Base-by-base conservation (phyloP, 805 yeast species). In the Debaryomyces maramus region DNA sequence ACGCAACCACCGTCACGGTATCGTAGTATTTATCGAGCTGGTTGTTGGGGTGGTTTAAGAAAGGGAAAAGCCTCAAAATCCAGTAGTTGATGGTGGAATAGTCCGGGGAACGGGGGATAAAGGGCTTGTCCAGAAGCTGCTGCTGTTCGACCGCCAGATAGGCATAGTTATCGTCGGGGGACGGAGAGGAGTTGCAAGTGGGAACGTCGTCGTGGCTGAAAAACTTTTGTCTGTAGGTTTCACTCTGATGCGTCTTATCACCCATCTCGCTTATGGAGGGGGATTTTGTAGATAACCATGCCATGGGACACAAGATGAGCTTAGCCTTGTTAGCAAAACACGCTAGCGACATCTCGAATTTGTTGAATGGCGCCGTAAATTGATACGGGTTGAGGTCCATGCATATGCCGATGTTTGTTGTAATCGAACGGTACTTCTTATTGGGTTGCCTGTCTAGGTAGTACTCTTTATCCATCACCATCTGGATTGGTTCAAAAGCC, bases 311-410 rank as follows among this genome's bases (percentile, higher is more conserved):
- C 10, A 90, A 55, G 0, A 87, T 69, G 40, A 90, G 61, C 23
- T 77, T 70, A 0, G 78, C 77, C 8, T 67, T 52, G 32, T 79
- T 71, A 0, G 60, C 50, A 15, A 65, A 55, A 43, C 85, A 80
- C 38, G 70, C 69, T 20, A 61, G 57, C 0, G 90, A 73, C 60
- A 85, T 87, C 59, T 90, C 97, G 55, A 76, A 88, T 18, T 68
- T 72, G 26, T 73, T 68, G 61, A 88, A 89, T 1, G 95, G 89
- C 1, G 96, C 88, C 46, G 77, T 69, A 58, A 90, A 90, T 56
- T 85, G 73, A 58, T 86, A 85, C 0, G 97, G 96, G 57, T 87
- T 89, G 45, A 90, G 60, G 63, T 90, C 98, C 97, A 90, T 90
- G 58, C 98, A 90, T 5, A 90, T 88, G 0, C 97, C 98, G 39